These are phyloP conservation scores for Quercus agrifolia DNA, from an alignment of 306 rosid genomes.

Conservation along the genomic window DNA sequence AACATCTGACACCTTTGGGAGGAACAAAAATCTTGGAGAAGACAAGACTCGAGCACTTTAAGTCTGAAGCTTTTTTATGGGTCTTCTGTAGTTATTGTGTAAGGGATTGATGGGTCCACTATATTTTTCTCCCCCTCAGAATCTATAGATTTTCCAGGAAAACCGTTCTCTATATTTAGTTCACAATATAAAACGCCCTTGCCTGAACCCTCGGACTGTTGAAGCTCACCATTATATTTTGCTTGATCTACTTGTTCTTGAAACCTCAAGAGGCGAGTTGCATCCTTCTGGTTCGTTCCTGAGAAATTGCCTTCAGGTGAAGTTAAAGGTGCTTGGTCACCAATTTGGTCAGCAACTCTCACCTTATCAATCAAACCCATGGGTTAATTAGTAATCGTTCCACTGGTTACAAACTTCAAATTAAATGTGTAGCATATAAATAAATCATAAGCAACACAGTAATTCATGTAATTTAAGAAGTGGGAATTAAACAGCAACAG, in stretches of 20 bases:
- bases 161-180: slow-evolving; percentile 39
- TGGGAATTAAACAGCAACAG: background rate
- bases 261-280: slow-evolving; percentile 23
- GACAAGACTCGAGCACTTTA: background rate
- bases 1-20: background rate
- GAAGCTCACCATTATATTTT: slow-evolving; percentile 29
- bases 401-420: background rate
- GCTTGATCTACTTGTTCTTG: slow-evolving; percentile 37
- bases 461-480: background rate
- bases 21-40: background rate
- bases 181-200: slow-evolving; percentile 51
- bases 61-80: background rate
- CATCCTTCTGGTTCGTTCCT: slow-evolving; percentile 39
- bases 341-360: slow-evolving; percentile 54
- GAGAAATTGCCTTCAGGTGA: slow-evolving; percentile 33
- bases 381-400: slow-evolving; percentile 11
- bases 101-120: slow-evolving; percentile 10
- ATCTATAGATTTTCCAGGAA: slow-evolving; percentile 10
- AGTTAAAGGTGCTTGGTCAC: slow-evolving; percentile 18
- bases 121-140: slow-evolving; percentile 11
- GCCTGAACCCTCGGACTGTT: slow-evolving; percentile 39
- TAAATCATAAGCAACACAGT: background rate
- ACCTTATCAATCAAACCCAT: slow-evolving; percentile 48
- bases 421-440: background rate
- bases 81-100: slow-evolving; percentile 19